Conservation (phyloP, 495 filamentous ascomycete species). For the Penicillium cosmopolitanum region DNA sequence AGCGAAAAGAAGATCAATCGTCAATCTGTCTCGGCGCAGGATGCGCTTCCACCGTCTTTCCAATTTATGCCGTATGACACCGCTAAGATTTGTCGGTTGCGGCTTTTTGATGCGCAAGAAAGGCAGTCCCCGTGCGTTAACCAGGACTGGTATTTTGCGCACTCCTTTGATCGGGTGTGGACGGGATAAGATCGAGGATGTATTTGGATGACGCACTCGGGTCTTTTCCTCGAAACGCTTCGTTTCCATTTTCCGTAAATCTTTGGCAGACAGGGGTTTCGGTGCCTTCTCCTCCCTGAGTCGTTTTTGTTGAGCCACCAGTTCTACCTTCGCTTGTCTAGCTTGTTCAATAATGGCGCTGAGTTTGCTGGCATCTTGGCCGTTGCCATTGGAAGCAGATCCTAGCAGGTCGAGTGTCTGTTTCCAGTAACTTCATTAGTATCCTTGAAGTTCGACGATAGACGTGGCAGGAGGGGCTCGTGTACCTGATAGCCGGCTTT, state of each 20-base stretch:
- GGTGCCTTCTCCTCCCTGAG: slow-evolving; percentile 11
- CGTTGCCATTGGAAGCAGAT: slow-evolving; percentile 40
- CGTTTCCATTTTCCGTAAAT: slow-evolving; percentile 32
- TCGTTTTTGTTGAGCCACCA: slow-evolving; percentile 25
- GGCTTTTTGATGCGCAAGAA: slow-evolving; percentile 74
- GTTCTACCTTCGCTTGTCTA: slow-evolving; percentile 20
- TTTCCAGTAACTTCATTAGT: not conserved
- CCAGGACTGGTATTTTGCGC: slow-evolving; percentile 63
- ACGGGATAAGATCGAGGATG: slow-evolving; percentile 43
- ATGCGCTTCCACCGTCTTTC: slow-evolving; percentile 43
- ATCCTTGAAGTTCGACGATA: not conserved
- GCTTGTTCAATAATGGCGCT: slow-evolving; percentile 28
- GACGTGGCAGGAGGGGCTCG: not conserved
- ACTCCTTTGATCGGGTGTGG: slow-evolving; percentile 54
- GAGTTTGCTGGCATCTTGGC: slow-evolving; percentile 27
- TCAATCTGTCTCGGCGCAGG: slow-evolving; percentile 34
- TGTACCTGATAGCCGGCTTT: slow-evolving; percentile 69
- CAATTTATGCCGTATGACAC: slow-evolving; percentile 58
- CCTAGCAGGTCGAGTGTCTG: slow-evolving; percentile 46
- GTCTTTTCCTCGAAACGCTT: slow-evolving; percentile 34
- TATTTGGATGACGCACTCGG: slow-evolving; percentile 40
- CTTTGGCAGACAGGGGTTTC: slow-evolving; percentile 28
- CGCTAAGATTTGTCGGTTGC: slow-evolving; percentile 59
- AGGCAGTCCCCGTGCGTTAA: slow-evolving; percentile 62
- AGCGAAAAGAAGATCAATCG: slow-evolving; percentile 45